Percentiles rank a stretch among this genome's conserved stretches.
These are phyloP conservation scores for Kodamaea neixiangensis DNA, from an alignment of 805 yeast genomes.

Conservation along the genomic window DNA sequence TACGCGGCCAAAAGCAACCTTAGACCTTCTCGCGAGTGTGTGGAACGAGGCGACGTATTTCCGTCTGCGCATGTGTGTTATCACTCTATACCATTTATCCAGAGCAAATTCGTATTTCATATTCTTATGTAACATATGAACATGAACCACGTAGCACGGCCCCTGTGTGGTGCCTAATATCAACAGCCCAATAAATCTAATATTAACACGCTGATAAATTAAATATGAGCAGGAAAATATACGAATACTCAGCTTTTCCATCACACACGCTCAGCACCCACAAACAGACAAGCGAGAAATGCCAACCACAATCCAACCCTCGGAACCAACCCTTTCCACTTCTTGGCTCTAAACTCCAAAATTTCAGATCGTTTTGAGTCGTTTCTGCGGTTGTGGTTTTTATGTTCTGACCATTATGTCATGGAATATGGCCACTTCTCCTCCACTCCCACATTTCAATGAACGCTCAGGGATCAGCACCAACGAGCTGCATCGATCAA, in stretches of 20 bases:
- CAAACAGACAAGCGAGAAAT: not conserved
- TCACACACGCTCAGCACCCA: too few relatives aligned
- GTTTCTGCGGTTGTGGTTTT: not conserved
- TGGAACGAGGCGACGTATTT: not conserved
- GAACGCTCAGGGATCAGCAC: not conserved
- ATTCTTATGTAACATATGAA: too few relatives aligned
- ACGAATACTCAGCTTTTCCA: too few relatives aligned
- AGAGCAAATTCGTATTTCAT: too few relatives aligned
- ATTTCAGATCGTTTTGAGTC: not conserved
- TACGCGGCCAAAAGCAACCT: not conserved
- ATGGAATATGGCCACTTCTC: not conserved
- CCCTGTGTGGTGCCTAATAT: too few relatives aligned
- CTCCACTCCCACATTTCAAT: not conserved
- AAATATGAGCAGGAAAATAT: too few relatives aligned
- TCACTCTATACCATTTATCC: too few relatives aligned
- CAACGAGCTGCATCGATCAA: not conserved
- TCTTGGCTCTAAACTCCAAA: not conserved
- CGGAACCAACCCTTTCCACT: not conserved
- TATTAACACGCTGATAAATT: too few relatives aligned
- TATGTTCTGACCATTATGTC: not conserved
- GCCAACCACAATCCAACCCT: too few relatives aligned
- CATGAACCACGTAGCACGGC: too few relatives aligned
- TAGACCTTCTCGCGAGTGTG: not conserved
- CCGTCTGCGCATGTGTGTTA: not conserved
- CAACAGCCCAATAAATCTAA: too few relatives aligned